These are phyloP conservation scores for Pistacia integerrima DNA, from an alignment of 345 rosid species.

Conservation along the genomic window DNA sequence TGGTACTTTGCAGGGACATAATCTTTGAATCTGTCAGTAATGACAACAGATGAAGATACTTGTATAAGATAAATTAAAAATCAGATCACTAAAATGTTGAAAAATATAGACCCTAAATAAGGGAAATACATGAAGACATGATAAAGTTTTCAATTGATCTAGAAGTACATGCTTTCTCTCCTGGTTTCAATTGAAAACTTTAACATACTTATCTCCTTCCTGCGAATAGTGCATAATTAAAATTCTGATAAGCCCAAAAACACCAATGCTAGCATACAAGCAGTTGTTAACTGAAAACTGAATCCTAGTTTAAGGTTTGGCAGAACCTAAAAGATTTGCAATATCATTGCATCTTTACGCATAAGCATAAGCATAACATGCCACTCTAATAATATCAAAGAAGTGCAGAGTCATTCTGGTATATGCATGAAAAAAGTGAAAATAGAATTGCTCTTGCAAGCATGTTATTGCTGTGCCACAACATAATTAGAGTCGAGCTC, in stretches of 20 bases:
- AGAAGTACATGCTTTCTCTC: too few species aligned
- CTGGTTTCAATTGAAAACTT: background rate
- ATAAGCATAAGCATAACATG: background rate
- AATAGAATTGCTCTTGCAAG: background rate
- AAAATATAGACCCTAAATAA: background rate
- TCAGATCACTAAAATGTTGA: background rate
- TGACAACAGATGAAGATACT: conserved; percentile 7
- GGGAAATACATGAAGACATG: background rate
- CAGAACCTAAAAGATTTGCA: background rate
- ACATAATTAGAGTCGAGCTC: background rate
- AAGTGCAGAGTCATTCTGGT: background rate
- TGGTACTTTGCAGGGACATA: conserved; percentile 71
- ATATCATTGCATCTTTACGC: background rate
- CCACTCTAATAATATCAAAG: background rate
- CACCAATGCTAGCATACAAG: background rate
- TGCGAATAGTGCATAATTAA: background rate
- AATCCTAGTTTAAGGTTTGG: background rate
- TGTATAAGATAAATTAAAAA: background rate
- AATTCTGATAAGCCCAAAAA: background rate
- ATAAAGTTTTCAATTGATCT: too few species aligned
- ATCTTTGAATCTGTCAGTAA: conserved; percentile 73
- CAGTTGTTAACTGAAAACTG: conserved; percentile 1
- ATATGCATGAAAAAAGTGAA: conserved; percentile 10
- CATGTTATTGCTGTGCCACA: conserved; percentile 1
- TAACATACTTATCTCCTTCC: background rate